These are phyloP conservation scores for Trichoderma reesei DNA, from an alignment of 495 filamentous ascomycete genomes.

Conservation along the genomic window DNA sequence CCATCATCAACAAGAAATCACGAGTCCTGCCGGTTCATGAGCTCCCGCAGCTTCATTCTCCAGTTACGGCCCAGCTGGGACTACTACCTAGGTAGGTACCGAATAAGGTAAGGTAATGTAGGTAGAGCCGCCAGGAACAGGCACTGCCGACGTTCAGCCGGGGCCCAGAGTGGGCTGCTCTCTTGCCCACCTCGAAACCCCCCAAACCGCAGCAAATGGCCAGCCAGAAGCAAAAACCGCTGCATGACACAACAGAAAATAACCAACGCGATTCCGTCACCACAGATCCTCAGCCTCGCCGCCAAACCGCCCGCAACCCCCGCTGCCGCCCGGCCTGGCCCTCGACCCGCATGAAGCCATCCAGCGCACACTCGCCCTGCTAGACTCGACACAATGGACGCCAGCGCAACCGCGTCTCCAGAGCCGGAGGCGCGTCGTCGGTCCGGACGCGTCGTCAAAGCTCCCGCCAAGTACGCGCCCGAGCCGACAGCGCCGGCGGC, in stretches of 20 bases:
- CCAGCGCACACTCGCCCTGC: conserved; percentile 20
- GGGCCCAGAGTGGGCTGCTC: neutral
- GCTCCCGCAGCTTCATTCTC: neutral
- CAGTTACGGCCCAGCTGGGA: neutral
- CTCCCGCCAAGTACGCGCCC: conserved; percentile 55
- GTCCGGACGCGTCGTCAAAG: conserved; percentile 71
- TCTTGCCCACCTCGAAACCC: conserved; percentile 8
- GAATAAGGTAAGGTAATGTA: no score
- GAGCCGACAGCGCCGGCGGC: conserved; percentile 28
- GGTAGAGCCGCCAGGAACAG: no score
- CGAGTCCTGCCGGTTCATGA: no score
- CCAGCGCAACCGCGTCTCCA: conserved; percentile 45
- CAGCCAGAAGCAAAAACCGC: neutral
- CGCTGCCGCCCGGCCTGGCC: conserved; percentile 9
- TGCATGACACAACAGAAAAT: conserved; percentile 8
- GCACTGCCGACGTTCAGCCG: neutral
- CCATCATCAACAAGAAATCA: no score
- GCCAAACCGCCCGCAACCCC: conserved; percentile 15
- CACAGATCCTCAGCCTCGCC: conserved; percentile 19
- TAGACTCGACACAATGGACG: conserved; percentile 43
- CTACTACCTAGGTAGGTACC: no score
- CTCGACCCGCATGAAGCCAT: conserved; percentile 33
- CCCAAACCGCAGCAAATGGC: neutral
- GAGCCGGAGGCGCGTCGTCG: conserved; percentile 50
- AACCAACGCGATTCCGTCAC: conserved; percentile 5